These are phyloP conservation scores for Beta lomatogona DNA, from an alignment of 179 eudicot species.

Conservation along the genomic window DNA sequence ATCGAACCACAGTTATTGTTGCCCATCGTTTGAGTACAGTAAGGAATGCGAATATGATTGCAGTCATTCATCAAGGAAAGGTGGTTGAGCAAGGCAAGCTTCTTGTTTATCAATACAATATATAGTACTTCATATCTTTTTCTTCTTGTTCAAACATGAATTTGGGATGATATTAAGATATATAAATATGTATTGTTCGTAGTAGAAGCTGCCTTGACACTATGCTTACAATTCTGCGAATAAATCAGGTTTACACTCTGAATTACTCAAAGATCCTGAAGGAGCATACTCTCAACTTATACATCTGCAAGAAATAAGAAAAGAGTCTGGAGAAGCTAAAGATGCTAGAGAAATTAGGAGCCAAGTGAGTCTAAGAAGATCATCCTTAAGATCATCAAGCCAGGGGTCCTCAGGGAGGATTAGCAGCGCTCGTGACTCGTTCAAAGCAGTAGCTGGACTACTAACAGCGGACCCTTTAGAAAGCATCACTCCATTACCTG, in stretches of 20 bases:
- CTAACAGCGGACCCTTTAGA: slow-evolving; percentile 1
- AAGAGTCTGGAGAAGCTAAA: slow-evolving; percentile 12
- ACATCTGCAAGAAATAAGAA: slow-evolving; percentile 23
- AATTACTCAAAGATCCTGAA: slow-evolving; percentile 23
- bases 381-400: slow-evolving; percentile 22
- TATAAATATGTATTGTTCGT: neutral
- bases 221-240: neutral
- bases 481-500: neutral
- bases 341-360: slow-evolving; percentile 5
- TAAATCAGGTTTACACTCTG: slow-evolving; percentile 26
- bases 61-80: slow-evolving; percentile 71
- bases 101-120: too few relatives aligned
- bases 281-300: slow-evolving; percentile 34
- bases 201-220: neutral
- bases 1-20: slow-evolving; percentile 69
- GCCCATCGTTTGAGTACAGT: slow-evolving; percentile 86
- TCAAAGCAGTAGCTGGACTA: slow-evolving; percentile 16
- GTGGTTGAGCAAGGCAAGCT: slow-evolving; percentile 74
- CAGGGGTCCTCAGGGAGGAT: slow-evolving; percentile 27
- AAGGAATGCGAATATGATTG: slow-evolving; percentile 69
- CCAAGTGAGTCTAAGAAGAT: slow-evolving; percentile 23
- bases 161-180: too few relatives aligned
- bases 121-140: neutral
- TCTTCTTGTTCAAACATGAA: neutral
- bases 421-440: slow-evolving; percentile 12